Conservation (phyloP, 2,329 filamentous ascomycete genomes). For the Boeremia exigua region DNA sequence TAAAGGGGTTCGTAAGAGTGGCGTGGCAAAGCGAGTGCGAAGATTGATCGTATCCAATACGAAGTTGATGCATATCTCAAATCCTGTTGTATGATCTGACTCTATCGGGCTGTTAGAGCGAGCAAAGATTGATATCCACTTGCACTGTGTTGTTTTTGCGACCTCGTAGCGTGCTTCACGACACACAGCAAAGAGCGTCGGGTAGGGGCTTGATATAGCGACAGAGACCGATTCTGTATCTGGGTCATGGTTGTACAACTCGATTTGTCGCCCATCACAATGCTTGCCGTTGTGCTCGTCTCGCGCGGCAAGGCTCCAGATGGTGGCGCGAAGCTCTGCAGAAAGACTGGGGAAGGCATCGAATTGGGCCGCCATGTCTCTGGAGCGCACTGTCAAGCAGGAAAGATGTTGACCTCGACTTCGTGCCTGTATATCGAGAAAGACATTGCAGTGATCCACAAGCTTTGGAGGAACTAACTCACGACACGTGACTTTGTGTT, state of each 20-base stretch:
- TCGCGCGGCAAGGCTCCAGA: slow-evolving; percentile 1
- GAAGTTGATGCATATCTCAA: not conserved
- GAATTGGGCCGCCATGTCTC: not conserved
- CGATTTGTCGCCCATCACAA: not conserved
- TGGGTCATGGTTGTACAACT: not conserved
- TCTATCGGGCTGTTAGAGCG: not conserved
- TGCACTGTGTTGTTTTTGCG: slow-evolving; percentile 1
- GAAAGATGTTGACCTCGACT: not conserved
- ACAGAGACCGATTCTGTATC: not conserved
- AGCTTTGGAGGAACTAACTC: no score
- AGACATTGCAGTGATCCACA: not conserved
- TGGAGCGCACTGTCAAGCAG: not conserved
- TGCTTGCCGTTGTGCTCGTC: not conserved
- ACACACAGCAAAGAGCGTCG: slow-evolving; percentile 1
- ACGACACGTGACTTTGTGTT: no score
- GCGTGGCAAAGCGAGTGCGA: not conserved
- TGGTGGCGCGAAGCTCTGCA: slow-evolving; percentile 1
- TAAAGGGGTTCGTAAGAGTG: not conserved
- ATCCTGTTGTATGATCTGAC: not conserved
- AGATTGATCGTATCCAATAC: not conserved
- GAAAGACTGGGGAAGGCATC: slow-evolving; percentile 1
- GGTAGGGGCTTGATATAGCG: slow-evolving; percentile 3
- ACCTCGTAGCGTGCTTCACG: not conserved
- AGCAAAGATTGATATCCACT: not conserved
- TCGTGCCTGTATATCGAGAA: not conserved